Base-by-base conservation (phyloP, 495 filamentous ascomycete species). In the Aspergillus kassunensis region DNA sequence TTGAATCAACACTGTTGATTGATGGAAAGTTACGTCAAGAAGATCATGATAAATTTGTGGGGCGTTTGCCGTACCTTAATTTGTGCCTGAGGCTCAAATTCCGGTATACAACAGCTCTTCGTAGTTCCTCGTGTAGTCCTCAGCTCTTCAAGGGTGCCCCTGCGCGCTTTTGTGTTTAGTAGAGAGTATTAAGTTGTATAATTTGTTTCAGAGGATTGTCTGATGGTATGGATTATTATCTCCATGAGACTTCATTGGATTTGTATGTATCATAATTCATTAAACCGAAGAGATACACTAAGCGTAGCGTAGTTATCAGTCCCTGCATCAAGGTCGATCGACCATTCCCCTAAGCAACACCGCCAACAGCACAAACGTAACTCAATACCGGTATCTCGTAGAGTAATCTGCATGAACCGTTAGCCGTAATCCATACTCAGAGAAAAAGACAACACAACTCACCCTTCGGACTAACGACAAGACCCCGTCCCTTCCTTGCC, bases 381-480 rank as follows among this genome's bases (percentile, higher is more conserved):
- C 19, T 54, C 70, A 91, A 65, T 93, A 93, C 43, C 87, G 81
- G 65, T 93, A 89, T 58, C 89, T 77, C 0, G 89, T 93, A 41
- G 87, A 90, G 64, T 91, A 93, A 67, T 91, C 89, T 76, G 59
- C 12, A 51, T 42, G 40, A 25, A 54, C 42, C 59, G 58, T 68
- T 35, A 68, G 61, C 49, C 18, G 39, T 9, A 19, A 13, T 18
- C 8, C 33, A 6, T 1, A 29, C 2, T 35, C 3, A 30, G 18
- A 15, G 9, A 6, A 27, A 19, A 10, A 25, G 15, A 18, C 24
- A 27, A 27, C 24, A 30, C 33, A 8, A 49, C 66, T 53, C 63
- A 77, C 79, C 82, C 79, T 97, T 98, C 0, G 93, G 93, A 58
- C 90, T 96, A 50, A 97, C 91, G 27, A 97, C 93, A 60, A 97